Conservation (phyloP, 768 basidiomycete species). For the Hericium coralloides region DNA sequence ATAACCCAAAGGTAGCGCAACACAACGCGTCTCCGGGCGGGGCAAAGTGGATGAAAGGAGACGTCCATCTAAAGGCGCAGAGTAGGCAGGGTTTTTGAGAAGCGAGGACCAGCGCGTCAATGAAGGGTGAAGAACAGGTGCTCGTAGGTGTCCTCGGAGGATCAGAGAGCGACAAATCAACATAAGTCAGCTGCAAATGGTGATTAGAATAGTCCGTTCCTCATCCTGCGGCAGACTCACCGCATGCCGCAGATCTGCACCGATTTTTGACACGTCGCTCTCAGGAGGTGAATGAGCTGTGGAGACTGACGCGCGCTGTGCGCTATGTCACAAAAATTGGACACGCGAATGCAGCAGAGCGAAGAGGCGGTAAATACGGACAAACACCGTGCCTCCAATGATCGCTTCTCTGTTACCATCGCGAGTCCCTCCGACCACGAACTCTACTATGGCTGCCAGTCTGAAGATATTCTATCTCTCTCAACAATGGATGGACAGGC, state of each 20-base stretch:
- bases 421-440: not conserved
- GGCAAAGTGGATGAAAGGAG: not conserved
- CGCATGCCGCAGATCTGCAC: constrained; percentile 41
- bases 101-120: constrained; percentile 9
- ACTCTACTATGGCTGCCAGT: too few species aligned
- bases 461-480: too few species aligned
- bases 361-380: not conserved
- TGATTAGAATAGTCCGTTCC: constrained; percentile 7
- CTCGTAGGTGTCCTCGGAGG: constrained; percentile 36
- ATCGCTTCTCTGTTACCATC: not conserved
- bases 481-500: too few species aligned
- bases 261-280: not conserved
- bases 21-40: not conserved
- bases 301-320: not conserved
- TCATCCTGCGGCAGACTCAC: constrained; percentile 25
- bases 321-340: not conserved
- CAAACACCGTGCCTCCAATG: not conserved
- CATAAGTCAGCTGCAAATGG: constrained; percentile 59
- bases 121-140: constrained; percentile 3
- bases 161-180: constrained; percentile 59
- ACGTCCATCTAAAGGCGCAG: not conserved
- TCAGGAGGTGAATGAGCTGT: too few species aligned
- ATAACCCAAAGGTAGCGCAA: not conserved
- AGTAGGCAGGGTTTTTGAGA: constrained; percentile 5
- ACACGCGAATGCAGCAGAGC: not conserved